Base-by-base conservation (phyloP, 2,329 filamentous ascomycete species). In the Pseudogymnoascus sp. region DNA sequence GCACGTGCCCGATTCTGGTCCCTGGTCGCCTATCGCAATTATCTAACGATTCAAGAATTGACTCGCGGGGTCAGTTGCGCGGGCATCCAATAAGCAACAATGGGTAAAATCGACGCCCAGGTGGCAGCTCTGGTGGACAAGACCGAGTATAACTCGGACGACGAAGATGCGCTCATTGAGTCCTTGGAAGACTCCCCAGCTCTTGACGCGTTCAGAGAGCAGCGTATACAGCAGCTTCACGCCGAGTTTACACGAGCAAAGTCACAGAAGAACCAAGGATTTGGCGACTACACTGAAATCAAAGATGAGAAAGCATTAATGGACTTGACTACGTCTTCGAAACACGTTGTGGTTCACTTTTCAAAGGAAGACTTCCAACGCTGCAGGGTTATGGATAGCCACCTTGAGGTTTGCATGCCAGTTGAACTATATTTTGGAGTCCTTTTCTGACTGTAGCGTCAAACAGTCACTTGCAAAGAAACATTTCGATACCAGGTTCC, bases 151-250 rank as follows among this genome's bases (percentile, higher is more conserved):
- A 64, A 67, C 39, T 72, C 71, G 1, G 82, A 84, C 65, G 80
- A 83, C 65, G 83, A 85, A 73, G 82, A 85, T 72, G 81, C 80
- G 35, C 77, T 85, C 59, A 81, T 85, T 62, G 81, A 80, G 13
- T 78, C 80, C 63, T 77, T 85, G 44, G 79, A 79, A 59, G 79
- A 84, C 66, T 80, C 82, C 63, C 73, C 74, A 6, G 77, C 78
- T 5, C 69, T 84, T 33, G 78, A 81, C 66, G 81, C 79, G 35
- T 79, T 84, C 66, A 80, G 83, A 62, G 82, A 84, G 68, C 78
- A 80, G 66, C 77, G 83, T 38, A 76, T 84, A 60, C 80, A 84
- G 65, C 81, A 85, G 68, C 74, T 85, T 12, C 81, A 84, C 69
- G 75, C 77, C 41, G 83, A 85, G 69, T 78, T 82, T 64, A 71